Evolutionary conservation across 140 eudicot species (phyloP), one percentile per base, ranked within the genome.

Genomic region (Oenanthe javanica): DNA sequence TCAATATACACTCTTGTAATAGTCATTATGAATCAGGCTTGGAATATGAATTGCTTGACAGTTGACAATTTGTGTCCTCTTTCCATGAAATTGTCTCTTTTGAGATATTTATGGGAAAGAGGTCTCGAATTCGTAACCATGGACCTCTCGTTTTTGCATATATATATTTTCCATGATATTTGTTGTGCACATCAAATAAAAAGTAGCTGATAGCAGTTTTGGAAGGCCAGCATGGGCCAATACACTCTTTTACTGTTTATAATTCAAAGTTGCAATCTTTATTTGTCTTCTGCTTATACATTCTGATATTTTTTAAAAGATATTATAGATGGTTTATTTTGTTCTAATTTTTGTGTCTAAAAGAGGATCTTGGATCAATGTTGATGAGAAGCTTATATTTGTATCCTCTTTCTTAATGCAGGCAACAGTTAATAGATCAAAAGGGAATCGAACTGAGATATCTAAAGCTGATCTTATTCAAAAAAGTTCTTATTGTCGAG

Each of bases 401-500:
- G 50, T 27, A 14, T 4, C 67, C 47, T 25, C 57, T 55, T 52
- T 42, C 9, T 85, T 79, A 12, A 76, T 81, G 57, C 83, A 88
- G 96, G 96, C 97, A 75, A 88, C 93, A 45, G 97, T 87, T 76
- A 93, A 92, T 81, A 90, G 98, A 73, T 63, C 97, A 36, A 91
- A 91, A 83, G 97, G 96, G 75, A 88, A 90, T 71, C 96, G 96
- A 6, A 93, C 93, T 21, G 97, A 90, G 88, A 79, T 91, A 57
- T 88, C 97, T 66, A 87, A 82, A 88, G 88, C 94, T 59, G 97
- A 94, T 78, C 97, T 94, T 80, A 94, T 92, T 86, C 92, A 85
- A 81, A 94, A 84, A 82, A 94, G 98, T 84, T 89, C 97, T 67
- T 94, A 91, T 83, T 94, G 98, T 90, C 87, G 89, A 54, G 97